Evolutionary conservation across 345 rosid species (phyloP), one percentile per base, ranked within the genome.

Genomic region (Xanthoceras sorbifolium): DNA sequence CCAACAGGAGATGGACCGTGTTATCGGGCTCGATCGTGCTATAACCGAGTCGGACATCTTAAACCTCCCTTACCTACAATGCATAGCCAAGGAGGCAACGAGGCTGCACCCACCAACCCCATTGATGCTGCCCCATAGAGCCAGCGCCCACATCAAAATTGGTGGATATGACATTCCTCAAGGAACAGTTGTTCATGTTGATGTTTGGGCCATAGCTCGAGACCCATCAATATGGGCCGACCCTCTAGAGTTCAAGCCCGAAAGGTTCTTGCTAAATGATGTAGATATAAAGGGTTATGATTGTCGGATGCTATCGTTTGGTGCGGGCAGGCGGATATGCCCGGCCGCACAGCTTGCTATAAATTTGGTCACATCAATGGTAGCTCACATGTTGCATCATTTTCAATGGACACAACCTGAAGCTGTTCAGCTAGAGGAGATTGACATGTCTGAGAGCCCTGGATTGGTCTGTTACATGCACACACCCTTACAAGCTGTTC

Each of bases 81-180:
- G 59, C 6, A 64, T 74, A 20, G 73, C 60, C 68, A 74, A 78
- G 69, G 84, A 82, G 67, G 69, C 82, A n/a, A 71, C 74, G 15
- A 57, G 82, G 18, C 77, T 86, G 64, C 89, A 88, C 78, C 89
- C 87, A 0, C 85, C 89, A 34, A 88, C 87, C 3, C 87, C 85
- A 3, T 31, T 85, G 64, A 83, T 88, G 88, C 87, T 86, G 36
- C 91, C 91, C 0, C 89, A 88, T 50, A 82, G 64, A 70, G 88
- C 87, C 52, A 76, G 70, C n/a, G 71, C 77, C 34, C 61, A 83
- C 3, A 77, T 76, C 42, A 77, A 77, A 81, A 48, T 86, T 4
- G 85, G 89, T 23, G 87, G 89, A 57, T 85, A 82, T 2, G 81
- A 83, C 71, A 68, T 84, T 34, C 87, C 84, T 1, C 79, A 80